Base-by-base conservation (phyloP, 805 yeast genomes). In the Candida cerambycidarum region DNA sequence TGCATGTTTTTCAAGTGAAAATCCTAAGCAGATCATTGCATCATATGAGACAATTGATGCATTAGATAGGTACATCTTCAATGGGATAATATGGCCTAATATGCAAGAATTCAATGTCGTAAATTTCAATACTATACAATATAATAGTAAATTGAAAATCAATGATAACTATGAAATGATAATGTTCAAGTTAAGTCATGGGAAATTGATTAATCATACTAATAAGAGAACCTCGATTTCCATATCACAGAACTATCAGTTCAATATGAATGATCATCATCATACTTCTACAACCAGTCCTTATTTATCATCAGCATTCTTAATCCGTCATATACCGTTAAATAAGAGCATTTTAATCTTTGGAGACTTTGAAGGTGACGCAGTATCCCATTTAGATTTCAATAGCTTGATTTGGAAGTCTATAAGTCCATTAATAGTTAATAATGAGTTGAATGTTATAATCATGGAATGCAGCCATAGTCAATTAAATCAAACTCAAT, bases 301-400 rank as follows among this genome's bases (percentile, higher is more conserved):
- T 18, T 67, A 72, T 61, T 50, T 73, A 62, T 46, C 82, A 31
- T 76, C 88, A 2, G 83, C 89, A 2, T 89, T 72, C 56, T 63
- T 88, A 17, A 55, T 88, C 27, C 29, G 18, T 6, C 33, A 38
- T 38, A 6, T 15, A 9, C 5, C 3, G n/a, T 7, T 38, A 9
- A 53, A 62, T 10, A 50, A 67, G 7, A 65, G 68, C 16, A 38
- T 89, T 2, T 59, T 89, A 7, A 59, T 85, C 2, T 88, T 89
- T 71, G 97, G 97, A 1, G 97, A 89, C 57, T 78, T 87, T 27
- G 96, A 89, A 57, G 74, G 84, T 37, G 95, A 87, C 56, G 30
- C 54, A 4, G 57, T 68, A 1, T 76, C 85, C 8, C 51, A 60
- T 6, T 45, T 59, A 19, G 51, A 66, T 18, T 54, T 57, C 24